A percentile compares a stretch with the other conserved stretches of the same genome.
Conservation (phyloP, 768 basidiomycete species). For the Panus rudis region DNA sequence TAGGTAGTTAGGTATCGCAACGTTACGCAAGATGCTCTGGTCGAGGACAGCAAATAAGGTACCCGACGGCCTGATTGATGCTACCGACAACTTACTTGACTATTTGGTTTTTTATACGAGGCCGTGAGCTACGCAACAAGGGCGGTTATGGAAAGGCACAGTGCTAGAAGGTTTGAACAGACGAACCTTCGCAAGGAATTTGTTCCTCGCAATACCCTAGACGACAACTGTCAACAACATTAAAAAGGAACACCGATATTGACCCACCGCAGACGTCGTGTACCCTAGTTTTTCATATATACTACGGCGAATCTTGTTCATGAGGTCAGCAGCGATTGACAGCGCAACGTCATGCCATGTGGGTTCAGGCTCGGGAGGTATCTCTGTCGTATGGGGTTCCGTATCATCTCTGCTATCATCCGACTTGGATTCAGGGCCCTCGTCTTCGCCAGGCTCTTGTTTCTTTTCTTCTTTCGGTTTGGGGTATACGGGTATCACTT, state of each 20-base stretch:
- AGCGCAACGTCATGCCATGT: conserved; percentile 95
- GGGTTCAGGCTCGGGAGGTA: background rate
- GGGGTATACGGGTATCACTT: conserved; percentile 51
- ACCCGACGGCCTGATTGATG: too few species aligned
- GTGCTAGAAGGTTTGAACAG: background rate
- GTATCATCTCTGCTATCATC: background rate
- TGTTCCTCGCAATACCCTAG: conserved; percentile 87
- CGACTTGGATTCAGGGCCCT: background rate
- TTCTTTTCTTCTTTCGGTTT: conserved; percentile 15
- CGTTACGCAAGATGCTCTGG: conserved; percentile 78
- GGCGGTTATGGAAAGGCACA: background rate
- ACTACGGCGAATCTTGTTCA: conserved; percentile 64
- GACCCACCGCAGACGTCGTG: conserved; percentile 83
- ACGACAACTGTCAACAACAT: too few species aligned
- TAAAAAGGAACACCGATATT: too few species aligned
- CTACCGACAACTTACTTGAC: conserved; percentile 48
- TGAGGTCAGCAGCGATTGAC: conserved; percentile 81
- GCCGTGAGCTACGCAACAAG: conserved; percentile 71
- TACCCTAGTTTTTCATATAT: conserved; percentile 74
- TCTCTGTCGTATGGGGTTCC: background rate
- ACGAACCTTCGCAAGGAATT: conserved; percentile 86
- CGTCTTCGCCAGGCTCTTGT: conserved; percentile 7
- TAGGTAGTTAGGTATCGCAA: conserved; percentile 80
- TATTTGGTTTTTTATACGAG: conserved; percentile 87
- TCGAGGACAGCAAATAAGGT: too few species aligned